A percentile compares a stretch with the other conserved stretches of the same genome.
Evolutionary conservation across 352 stramenopile species (phyloP).

Genomic region (Globisporangium apiculatum): DNA sequence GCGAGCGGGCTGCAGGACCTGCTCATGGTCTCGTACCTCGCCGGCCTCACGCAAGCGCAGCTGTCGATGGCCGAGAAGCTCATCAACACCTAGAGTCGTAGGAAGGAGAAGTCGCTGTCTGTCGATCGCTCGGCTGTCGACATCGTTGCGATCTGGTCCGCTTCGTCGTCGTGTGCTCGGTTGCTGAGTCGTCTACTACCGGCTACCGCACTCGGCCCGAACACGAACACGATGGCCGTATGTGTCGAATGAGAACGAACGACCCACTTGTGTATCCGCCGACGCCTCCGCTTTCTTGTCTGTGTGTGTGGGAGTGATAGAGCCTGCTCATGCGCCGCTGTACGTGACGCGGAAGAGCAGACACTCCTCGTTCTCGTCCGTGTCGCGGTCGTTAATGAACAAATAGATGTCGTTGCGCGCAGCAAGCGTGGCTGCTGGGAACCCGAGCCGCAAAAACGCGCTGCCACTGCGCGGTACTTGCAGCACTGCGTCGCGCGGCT

Average conservation of each 20-base stretch:
- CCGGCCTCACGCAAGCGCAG: slow-evolving; percentile 95
- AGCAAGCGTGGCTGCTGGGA: slow-evolving; percentile 13
- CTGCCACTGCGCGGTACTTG: slow-evolving; percentile 39
- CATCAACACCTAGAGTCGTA: slow-evolving; percentile 76
- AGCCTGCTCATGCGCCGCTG: slow-evolving; percentile 1
- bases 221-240: too few relatives aligned
- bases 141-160: too few relatives aligned
- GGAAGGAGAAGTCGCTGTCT: too few relatives aligned
- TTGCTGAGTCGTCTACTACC: too few relatives aligned
- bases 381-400: slow-evolving; percentile 90
- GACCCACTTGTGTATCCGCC: too few relatives aligned
- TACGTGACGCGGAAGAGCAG: slow-evolving; percentile 84
- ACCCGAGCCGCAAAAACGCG: slow-evolving; percentile 49
- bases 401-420: slow-evolving; percentile 58
- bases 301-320: too few relatives aligned
- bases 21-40: slow-evolving; percentile 98
- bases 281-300: too few relatives aligned
- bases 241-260: too few relatives aligned
- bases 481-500: slow-evolving; percentile 62
- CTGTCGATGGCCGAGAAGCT: slow-evolving; percentile 97
- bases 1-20: slow-evolving; percentile 96
- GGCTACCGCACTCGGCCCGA: too few relatives aligned
- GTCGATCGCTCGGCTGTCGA: background rate
- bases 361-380: slow-evolving; percentile 91
- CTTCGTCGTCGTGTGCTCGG: too few relatives aligned